Conservation (phyloP, 2,329 filamentous ascomycete genomes). For the Exophiala sp. region DNA sequence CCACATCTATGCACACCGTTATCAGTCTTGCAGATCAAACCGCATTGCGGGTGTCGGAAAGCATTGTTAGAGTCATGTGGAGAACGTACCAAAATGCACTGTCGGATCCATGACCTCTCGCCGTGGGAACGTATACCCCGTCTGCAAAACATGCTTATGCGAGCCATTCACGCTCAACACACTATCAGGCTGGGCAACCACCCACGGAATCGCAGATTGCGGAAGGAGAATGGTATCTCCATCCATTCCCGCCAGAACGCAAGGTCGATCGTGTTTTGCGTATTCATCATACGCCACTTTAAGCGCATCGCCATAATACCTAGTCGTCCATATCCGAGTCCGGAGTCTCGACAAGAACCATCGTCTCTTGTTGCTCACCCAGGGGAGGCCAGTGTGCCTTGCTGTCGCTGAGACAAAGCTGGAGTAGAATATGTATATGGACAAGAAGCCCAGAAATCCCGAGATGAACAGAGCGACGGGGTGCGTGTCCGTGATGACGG, state of each 20-base stretch:
- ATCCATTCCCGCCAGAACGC: conserved; percentile 10
- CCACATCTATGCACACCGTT: conserved; percentile 3
- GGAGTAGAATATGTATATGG: too few species aligned
- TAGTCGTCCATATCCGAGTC: too few species aligned
- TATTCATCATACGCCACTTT: background rate
- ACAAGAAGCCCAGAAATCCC: too few species aligned
- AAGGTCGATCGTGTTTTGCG: conserved; percentile 3
- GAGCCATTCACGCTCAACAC: conserved; percentile 35
- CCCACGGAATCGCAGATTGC: conserved; percentile 36
- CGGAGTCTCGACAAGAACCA: too few species aligned
- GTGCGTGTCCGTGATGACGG: too few species aligned
- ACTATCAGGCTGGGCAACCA: conserved; percentile 42
- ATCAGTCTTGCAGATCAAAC: background rate
- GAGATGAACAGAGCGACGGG: too few species aligned
- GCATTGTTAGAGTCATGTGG: too few species aligned
- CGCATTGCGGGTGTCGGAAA: too few species aligned
- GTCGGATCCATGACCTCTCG: conserved; percentile 31
- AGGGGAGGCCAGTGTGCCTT: too few species aligned
- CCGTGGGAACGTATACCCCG: conserved; percentile 38
- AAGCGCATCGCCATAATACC: too few species aligned
- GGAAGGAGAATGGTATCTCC: conserved; percentile 33
- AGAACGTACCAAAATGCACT: conserved; percentile 10
- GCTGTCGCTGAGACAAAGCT: too few species aligned
- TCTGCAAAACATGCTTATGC: conserved; percentile 38
- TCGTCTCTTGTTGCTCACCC: too few species aligned